These are phyloP conservation scores for Ascocoryne sarcoides DNA, from an alignment of 2,329 filamentous ascomycete species.

Conservation along the genomic window DNA sequence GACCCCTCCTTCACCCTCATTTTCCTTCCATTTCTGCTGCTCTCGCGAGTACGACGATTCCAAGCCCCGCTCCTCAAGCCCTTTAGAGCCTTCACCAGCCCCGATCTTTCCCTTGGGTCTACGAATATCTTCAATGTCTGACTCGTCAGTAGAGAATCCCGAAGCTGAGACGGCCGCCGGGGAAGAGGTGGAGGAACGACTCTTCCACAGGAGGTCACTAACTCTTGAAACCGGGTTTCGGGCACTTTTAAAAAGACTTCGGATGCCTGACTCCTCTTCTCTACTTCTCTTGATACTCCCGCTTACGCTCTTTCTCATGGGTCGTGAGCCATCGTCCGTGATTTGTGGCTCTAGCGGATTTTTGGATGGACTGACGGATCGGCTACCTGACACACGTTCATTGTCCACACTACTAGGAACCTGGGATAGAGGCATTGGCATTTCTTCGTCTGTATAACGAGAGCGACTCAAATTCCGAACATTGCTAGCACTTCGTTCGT, in stretches of 20 bases:
- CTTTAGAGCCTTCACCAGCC: constrained; percentile 31
- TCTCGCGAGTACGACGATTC: too few species aligned
- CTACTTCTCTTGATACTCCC: constrained; percentile 39
- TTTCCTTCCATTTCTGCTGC: constrained; percentile 10
- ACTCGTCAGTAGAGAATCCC: constrained; percentile 38
- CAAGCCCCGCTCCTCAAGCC: constrained; percentile 8
- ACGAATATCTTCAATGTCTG: constrained; percentile 37
- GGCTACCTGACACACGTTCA: constrained; percentile 12
- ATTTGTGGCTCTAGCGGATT: constrained; percentile 31
- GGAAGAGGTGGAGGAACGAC: constrained; percentile 42
- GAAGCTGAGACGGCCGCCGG: constrained; percentile 32
- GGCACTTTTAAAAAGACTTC: constrained; percentile 69
- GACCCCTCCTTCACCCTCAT: constrained; percentile 26
- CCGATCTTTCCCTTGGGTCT: constrained; percentile 29
- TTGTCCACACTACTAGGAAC: constrained; percentile 22
- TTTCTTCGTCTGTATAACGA: constrained; percentile 30
- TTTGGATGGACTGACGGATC: constrained; percentile 33
- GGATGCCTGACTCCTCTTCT: constrained; percentile 47
- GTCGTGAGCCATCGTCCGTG: constrained; percentile 28
- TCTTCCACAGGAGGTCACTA: constrained; percentile 51
- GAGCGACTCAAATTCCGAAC: not conserved
- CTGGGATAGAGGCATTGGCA: constrained; percentile 16
- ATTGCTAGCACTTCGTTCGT: constrained; percentile 16
- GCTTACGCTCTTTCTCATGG: not conserved
- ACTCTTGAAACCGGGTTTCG: constrained; percentile 55